phyloP scores from a whole-genome alignment of 169 alveolate genomes.

The Plasmodium falciparum region DNA sequence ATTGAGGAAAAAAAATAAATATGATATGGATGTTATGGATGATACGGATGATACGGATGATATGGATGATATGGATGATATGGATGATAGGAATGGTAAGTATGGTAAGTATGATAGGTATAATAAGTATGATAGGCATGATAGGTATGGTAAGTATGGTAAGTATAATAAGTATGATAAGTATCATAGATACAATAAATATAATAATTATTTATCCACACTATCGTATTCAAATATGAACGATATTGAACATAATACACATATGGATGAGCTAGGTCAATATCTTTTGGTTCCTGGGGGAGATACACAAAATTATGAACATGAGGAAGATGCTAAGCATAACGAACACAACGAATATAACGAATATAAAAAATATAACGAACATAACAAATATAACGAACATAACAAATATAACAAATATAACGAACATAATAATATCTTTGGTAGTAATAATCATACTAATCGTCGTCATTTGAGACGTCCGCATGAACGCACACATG shows the following conservation, averaged over 20 bases:
- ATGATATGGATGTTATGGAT: too few species aligned
- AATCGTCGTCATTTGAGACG: not conserved
- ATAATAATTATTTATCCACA: slow-evolving; percentile 7
- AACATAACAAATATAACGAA: too few species aligned
- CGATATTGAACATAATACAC: slow-evolving; percentile 22
- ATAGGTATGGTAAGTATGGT: too few species aligned
- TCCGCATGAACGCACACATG: too few species aligned
- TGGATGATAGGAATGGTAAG: too few species aligned
- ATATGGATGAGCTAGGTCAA: slow-evolving; percentile 50
- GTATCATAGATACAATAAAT: not conserved
- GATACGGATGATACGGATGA: too few species aligned
- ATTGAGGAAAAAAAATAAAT: too few species aligned
- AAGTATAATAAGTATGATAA: too few species aligned
- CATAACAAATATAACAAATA: not conserved
- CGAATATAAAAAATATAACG: too few species aligned
- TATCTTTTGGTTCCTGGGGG: slow-evolving; percentile 19
- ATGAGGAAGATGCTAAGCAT: not conserved
- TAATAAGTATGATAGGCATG: too few species aligned
- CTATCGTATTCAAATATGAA: slow-evolving; percentile 25
- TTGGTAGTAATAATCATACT: not conserved
- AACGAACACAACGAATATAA: not conserved
- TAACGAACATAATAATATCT: not conserved
- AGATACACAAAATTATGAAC: slow-evolving; percentile 7
- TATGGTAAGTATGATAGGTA: too few species aligned
- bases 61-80: too few species aligned